These are phyloP conservation scores for Boletus sp. DNA, from an alignment of 768 basidiomycete genomes.

Conservation along the genomic window DNA sequence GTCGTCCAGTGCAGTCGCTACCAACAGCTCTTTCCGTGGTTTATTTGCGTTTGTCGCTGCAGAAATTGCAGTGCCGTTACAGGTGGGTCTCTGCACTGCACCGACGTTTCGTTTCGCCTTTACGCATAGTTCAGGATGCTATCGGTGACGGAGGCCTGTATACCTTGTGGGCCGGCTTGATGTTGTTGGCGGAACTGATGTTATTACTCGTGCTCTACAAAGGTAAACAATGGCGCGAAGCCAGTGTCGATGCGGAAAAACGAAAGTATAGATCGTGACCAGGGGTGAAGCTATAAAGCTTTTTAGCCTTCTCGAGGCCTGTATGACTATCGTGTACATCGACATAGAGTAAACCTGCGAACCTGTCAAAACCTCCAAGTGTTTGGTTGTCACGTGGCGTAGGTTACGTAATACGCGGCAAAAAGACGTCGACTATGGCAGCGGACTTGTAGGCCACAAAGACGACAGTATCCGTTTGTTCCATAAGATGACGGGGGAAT, in stretches of 20 bases:
- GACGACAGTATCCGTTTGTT: not conserved
- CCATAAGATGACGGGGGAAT: not conserved
- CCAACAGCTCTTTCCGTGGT: slow-evolving; percentile 76
- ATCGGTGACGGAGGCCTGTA: slow-evolving; percentile 84
- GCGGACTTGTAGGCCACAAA: too few species aligned
- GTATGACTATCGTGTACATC: not conserved
- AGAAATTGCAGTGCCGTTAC: slow-evolving; percentile 75
- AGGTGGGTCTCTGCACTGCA: slow-evolving; percentile 26
- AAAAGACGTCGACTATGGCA: too few species aligned
- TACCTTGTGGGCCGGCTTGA: slow-evolving; percentile 59
- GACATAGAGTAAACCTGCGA: not conserved
- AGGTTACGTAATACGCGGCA: not conserved
- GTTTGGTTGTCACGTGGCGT: not conserved
- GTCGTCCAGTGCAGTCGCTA: slow-evolving; percentile 72
- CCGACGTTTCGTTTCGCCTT: not conserved
- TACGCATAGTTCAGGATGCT: slow-evolving; percentile 41
- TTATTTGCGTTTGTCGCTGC: slow-evolving; percentile 61
- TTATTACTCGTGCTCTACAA: slow-evolving; percentile 60
- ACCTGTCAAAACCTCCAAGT: not conserved
- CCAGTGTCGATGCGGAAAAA: slow-evolving; percentile 43
- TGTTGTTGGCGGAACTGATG: slow-evolving; percentile 51
- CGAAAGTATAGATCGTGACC: slow-evolving; percentile 1
- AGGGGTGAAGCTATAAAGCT: not conserved
- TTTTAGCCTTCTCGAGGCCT: too few species aligned
- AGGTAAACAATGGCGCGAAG: slow-evolving; percentile 59